Evolutionary conservation across 1,139 yeast species (phyloP), one percentile per base, ranked within the genome.

Genomic region (Suhomyces taliae): DNA sequence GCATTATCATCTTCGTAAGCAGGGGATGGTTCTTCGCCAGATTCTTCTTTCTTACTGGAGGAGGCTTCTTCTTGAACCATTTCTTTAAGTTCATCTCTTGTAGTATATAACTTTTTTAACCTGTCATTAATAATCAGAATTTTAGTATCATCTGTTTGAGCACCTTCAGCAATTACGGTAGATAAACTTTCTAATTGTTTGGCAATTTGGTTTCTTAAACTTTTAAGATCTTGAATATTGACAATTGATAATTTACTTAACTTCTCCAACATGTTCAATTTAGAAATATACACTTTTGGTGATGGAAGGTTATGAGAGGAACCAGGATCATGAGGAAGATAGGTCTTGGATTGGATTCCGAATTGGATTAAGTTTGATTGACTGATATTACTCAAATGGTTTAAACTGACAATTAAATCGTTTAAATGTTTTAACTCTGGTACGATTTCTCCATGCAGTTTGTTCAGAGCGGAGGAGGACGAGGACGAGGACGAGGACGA

Each of bases 301-400:
- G 79, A 74, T 2, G 85, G 85, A 40, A 80, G 66, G 41, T 70
- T 70, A 34, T 79, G 83, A 31, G 76, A 66, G 7, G 65, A 67
- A 12, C 70, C 59, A 3, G 76, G 76, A 47, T 72, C 71, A 19
- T 58, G 58, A 0, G 78, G 76, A n/a, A 75, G 56, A 52, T 76
- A 76, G 1, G 66, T 63, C 32, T 71, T 68, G 7, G 78, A 66
- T 51, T 78, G 78, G 36, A 72, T 66, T 1, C 75, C 74, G 42
- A 77, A 70, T 51, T 74, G 77, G 15, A 74, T 68, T 45, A 74
- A 59, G 54, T 69, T 72, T 10, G 67, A 66, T 55, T 67, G 77
- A 43, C 67, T 62, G 34, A 62, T 57, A 35, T 65, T 70, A 32
- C 57, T 57, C n/a, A 70, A 56, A 40, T 61, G 59, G 45, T 61